phyloP scores from a whole-genome alignment of 2,329 filamentous ascomycete genomes.

The Trichocomaceae sp. region DNA sequence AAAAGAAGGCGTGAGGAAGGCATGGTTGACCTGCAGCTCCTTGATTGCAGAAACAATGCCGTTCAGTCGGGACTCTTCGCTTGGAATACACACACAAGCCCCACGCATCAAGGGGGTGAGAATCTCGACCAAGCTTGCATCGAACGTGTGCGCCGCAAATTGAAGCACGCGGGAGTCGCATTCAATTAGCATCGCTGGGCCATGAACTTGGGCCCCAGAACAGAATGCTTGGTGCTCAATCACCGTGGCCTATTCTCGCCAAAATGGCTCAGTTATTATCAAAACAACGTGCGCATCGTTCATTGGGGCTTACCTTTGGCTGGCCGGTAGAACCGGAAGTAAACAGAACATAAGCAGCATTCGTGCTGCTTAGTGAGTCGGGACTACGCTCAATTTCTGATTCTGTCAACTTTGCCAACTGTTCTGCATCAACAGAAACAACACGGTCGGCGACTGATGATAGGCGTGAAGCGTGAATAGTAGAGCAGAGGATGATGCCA shows the following conservation, averaged over 20 bases:
- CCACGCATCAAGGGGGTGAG: conserved; percentile 51
- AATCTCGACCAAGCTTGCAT: conserved; percentile 50
- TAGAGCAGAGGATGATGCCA: conserved; percentile 3
- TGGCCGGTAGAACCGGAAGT: conserved; percentile 49
- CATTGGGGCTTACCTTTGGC: conserved; percentile 46
- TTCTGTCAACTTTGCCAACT: background rate
- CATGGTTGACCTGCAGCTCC: conserved; percentile 47
- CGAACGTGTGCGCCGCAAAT: conserved; percentile 50
- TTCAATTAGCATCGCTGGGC: conserved; percentile 46
- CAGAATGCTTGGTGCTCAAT: conserved; percentile 56
- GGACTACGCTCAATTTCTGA: background rate
- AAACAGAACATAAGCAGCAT: conserved; percentile 55
- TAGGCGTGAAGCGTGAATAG: conserved; percentile 1
- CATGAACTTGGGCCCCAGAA: conserved; percentile 48
- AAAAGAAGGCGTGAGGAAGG: conserved; percentile 56
- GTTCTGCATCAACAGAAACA: conserved; percentile 12
- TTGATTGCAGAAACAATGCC: conserved; percentile 35
- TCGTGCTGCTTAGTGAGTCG: conserved; percentile 21
- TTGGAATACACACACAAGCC: conserved; percentile 55
- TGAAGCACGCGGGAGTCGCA: conserved; percentile 53
- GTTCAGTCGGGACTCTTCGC: conserved; percentile 37
- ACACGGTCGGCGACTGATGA: conserved; percentile 3
- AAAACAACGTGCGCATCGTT: conserved; percentile 64
- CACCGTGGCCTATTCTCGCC: conserved; percentile 52
- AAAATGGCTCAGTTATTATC: conserved; percentile 35